A percentile compares a stretch with the other conserved stretches of the same genome.
These are phyloP conservation scores for Cutaneotrichosporon curvatum DNA, from an alignment of 1,284 basidiomycete species.

Conservation along the genomic window DNA sequence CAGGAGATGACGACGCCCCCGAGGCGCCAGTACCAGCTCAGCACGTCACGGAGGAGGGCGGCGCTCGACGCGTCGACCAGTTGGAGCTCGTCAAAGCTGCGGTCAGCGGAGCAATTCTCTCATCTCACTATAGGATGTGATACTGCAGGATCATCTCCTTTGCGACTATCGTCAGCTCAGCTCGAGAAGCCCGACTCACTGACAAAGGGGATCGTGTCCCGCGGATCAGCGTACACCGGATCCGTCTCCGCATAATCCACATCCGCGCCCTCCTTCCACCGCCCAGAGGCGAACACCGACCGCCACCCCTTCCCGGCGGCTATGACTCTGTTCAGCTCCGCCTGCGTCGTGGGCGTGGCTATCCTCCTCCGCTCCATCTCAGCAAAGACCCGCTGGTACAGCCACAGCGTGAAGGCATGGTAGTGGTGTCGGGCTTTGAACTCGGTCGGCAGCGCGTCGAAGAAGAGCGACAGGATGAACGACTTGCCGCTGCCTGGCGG, in stretches of 20 bases:
- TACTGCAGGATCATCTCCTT: conserved; percentile 45
- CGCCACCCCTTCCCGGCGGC: conserved; percentile 38
- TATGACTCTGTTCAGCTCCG: conserved; percentile 46
- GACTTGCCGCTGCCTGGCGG: conserved; percentile 55
- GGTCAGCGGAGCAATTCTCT: conserved; percentile 47
- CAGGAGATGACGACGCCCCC: conserved; percentile 60
- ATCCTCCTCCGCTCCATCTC: conserved; percentile 34
- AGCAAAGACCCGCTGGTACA: conserved; percentile 55
- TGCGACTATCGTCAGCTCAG: conserved; percentile 35
- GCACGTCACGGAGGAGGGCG: conserved; percentile 59
- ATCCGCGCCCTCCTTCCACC: conserved; percentile 38
- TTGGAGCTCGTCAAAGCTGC: conserved; percentile 62
- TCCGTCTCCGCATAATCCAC: conserved; percentile 15
- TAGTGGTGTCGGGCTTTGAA: conserved; percentile 62
- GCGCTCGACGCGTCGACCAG: conserved; percentile 64
- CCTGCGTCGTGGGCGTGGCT: conserved; percentile 9
- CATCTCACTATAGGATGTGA: conserved; percentile 47
- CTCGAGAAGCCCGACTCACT: conserved; percentile 25
- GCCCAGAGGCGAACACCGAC: conserved; percentile 46
- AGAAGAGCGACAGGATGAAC: conserved; percentile 62
- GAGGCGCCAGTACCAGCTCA: conserved; percentile 68
- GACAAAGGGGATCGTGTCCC: conserved; percentile 44
- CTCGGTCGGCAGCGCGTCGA: conserved; percentile 54
- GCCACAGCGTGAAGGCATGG: conserved; percentile 59
- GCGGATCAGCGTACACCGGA: conserved; percentile 24